These are phyloP conservation scores for Pyronema domesticum DNA, from an alignment of 495 filamentous ascomycete species.

Conservation along the genomic window DNA sequence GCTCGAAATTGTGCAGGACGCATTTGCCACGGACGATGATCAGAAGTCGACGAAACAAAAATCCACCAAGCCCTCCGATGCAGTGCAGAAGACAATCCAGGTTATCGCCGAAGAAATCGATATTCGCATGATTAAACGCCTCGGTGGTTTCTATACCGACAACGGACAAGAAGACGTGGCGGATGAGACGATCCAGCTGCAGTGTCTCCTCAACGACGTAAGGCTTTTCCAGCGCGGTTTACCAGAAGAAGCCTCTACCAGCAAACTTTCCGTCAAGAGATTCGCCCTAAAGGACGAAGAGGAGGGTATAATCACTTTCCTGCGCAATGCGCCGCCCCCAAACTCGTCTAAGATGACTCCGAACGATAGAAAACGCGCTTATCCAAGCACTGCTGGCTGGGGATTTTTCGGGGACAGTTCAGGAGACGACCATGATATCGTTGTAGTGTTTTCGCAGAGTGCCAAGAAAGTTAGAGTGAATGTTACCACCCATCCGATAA, in stretches of 20 bases:
- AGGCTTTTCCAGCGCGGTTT: conserved; percentile 24
- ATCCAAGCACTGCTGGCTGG: conserved; percentile 30
- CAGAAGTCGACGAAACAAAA: conserved; percentile 12
- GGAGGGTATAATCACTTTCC: conserved; percentile 62
- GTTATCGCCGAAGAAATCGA: conserved; percentile 29
- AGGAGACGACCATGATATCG: conserved; percentile 36
- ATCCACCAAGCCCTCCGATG: background rate
- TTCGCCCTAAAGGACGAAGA: conserved; percentile 56
- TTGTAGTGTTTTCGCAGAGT: conserved; percentile 39
- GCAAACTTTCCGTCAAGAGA: conserved; percentile 39
- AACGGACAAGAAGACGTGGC: conserved; percentile 7
- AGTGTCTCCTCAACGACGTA: conserved; percentile 30
- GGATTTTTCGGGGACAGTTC: conserved; percentile 15
- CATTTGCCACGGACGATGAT: conserved; percentile 24
- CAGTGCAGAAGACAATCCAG: conserved; percentile 29
- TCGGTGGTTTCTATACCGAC: conserved; percentile 25
- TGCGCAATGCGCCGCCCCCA: conserved; percentile 13
- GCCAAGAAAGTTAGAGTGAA: conserved; percentile 38
- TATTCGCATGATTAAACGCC: conserved; percentile 36
- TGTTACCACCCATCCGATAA: conserved; percentile 67
- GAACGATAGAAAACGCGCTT: conserved; percentile 49
- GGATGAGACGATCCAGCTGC: conserved; percentile 32
- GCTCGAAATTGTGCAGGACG: conserved; percentile 34
- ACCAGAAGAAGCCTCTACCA: conserved; percentile 23
- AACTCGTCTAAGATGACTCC: conserved; percentile 22